Evolutionary conservation across 164 flowering plant species (phyloP), one percentile per base, ranked within the genome.

Genomic region (Stephania cephalantha): DNA sequence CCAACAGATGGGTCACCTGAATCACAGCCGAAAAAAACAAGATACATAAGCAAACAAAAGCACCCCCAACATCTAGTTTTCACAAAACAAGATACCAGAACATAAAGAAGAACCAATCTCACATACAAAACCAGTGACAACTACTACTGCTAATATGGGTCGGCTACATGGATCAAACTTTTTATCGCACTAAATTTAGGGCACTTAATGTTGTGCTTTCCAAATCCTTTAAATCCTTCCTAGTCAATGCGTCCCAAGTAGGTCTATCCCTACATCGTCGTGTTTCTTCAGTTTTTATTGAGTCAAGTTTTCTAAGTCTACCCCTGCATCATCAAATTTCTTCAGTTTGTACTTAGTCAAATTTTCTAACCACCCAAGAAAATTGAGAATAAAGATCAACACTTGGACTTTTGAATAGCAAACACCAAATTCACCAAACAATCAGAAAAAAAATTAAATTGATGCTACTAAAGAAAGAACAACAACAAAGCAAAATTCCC

Each of bases 1-100:
- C 94, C 65, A 88, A 35, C 35, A 95, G 82, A 85, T 95, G 91
- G 7, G 97, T 96, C 79, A 93, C 98, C 98, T 96, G 70, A 78
- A 77, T 71, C 65, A 42, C 69, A 81, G 63, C 46, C 71, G 52
- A 30, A 15, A 64, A 71, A 35, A 7, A 31, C 35, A 72, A 29
- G 10, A 20, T 5, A 13, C 2, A 50, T 50, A 50, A 50, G 10
- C 55, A 50, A 50, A 50, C 4, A 2, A 50, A 2, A 13, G 15
- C 15, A 9, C 55, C 55, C 55, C 42, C 42, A 35, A 35, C 42
- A 35, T 35, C 42, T 35, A 20, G 35, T 11, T 71, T 10, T 48
- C 69, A 45, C 42, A 29, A 22, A 72, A n/a, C 12, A 67, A 22
- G 61, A 63, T 15, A 46, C 55, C 73, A 61, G 76, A 71, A 15